Conservation (phyloP, 2,329 filamentous ascomycete species). For the Fusarium azukiicola region DNA sequence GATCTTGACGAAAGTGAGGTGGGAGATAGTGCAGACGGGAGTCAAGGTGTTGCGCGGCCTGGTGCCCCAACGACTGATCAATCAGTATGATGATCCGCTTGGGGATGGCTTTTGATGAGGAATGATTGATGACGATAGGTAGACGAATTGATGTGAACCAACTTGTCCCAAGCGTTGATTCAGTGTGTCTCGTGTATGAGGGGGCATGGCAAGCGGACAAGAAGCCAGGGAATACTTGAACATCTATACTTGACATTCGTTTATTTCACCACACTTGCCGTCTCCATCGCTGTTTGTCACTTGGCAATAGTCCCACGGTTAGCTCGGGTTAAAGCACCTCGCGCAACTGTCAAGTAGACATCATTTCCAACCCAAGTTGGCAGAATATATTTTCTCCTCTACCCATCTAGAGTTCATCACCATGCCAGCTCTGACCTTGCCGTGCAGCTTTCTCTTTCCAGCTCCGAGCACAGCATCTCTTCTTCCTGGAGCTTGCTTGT, state of each 20-base stretch:
- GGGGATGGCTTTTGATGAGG: slow-evolving; percentile 10
- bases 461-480: slow-evolving; percentile 54
- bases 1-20: slow-evolving; percentile 76
- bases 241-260: no score
- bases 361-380: not conserved
- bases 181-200: no score
- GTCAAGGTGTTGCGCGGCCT: slow-evolving; percentile 74
- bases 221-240: no score
- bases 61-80: slow-evolving; percentile 56
- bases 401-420: slow-evolving; percentile 17
- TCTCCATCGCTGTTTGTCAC: no score
- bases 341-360: not conserved
- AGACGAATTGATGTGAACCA: not conserved
- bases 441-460: slow-evolving; percentile 40
- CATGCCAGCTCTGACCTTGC: slow-evolving; percentile 40
- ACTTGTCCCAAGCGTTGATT: not conserved
- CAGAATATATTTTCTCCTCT: not conserved
- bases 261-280: no score
- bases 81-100: slow-evolving; percentile 48
- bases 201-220: no score
- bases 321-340: no score
- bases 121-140: not conserved
- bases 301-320: no score
- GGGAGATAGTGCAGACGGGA: slow-evolving; percentile 81
- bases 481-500: slow-evolving; percentile 53